Evolutionary conservation across 805 yeast genomes (phyloP).

Genomic region (Cyberlindnera mycetangii): DNA sequence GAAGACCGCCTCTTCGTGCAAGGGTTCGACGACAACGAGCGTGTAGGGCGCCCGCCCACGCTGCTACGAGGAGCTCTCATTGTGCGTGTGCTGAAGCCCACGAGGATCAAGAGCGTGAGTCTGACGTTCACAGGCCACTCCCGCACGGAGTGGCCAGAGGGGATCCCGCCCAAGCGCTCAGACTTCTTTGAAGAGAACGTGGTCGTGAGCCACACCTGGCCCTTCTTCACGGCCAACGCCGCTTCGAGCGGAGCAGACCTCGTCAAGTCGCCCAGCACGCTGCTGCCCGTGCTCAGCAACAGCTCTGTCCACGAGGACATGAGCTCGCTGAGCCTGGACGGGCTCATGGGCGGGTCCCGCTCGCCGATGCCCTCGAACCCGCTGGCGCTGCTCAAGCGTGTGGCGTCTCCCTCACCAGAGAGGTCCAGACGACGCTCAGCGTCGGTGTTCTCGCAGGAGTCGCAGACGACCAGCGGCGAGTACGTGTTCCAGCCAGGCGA

Average conservation of each 20-base stretch:
- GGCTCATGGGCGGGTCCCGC: slow-evolving; percentile 7
- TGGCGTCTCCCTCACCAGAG: slow-evolving; percentile 27
- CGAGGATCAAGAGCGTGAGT: slow-evolving; percentile 61
- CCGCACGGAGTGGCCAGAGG: slow-evolving; percentile 96
- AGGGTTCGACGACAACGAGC: slow-evolving; percentile 72
- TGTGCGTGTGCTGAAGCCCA: slow-evolving; percentile 65
- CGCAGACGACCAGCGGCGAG: slow-evolving; percentile 6
- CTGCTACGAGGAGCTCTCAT: slow-evolving; percentile 77
- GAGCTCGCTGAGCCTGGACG: slow-evolving; percentile 28
- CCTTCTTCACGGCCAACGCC: slow-evolving; percentile 50
- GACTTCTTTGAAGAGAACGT: slow-evolving; percentile 64
- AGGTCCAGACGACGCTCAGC: slow-evolving; percentile 17
- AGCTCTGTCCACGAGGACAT: slow-evolving; percentile 11
- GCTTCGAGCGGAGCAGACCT: slow-evolving; percentile 42
- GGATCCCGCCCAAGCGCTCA: slow-evolving; percentile 85
- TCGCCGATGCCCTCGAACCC: slow-evolving; percentile 17
- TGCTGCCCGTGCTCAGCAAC: slow-evolving; percentile 3
- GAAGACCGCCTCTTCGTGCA: slow-evolving; percentile 79
- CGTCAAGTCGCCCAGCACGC: slow-evolving; percentile 12
- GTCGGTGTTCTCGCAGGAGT: slow-evolving; percentile 9
- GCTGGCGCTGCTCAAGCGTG: slow-evolving; percentile 24
- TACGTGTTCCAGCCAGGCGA: slow-evolving; percentile 79
- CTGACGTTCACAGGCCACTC: slow-evolving; percentile 65
- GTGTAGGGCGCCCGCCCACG: slow-evolving; percentile 66
- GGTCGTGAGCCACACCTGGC: slow-evolving; percentile 84